phyloP scores from a whole-genome alignment of 768 basidiomycete genomes.

The Lenzites betulinus region DNA sequence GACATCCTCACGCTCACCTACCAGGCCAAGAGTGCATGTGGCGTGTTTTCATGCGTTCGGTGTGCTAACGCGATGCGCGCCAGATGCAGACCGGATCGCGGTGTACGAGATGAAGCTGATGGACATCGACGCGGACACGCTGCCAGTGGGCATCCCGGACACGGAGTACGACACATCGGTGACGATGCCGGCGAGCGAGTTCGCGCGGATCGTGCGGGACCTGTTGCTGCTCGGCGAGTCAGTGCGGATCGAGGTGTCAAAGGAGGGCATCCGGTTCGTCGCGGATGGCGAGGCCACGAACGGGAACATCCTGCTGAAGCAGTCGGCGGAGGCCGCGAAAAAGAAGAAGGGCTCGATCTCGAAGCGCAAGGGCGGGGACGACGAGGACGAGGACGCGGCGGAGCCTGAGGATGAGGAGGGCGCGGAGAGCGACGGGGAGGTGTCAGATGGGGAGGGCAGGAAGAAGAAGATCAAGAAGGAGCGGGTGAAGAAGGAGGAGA shows the following conservation, averaged over 20 bases:
- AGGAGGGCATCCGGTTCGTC: conserved; percentile 93
- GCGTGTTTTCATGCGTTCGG: not conserved
- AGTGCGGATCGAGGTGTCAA: conserved; percentile 93
- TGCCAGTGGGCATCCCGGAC: conserved; percentile 95
- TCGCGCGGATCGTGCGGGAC: conserved; percentile 91
- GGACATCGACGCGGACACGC: conserved; percentile 96
- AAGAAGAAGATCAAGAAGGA: conserved; percentile 42
- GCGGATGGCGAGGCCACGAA: conserved; percentile 95
- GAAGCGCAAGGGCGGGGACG: conserved; percentile 41
- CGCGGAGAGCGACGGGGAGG: conserved; percentile 46
- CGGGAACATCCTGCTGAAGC: conserved; percentile 82
- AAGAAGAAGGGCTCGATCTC: conserved; percentile 25
- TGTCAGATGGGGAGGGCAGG: conserved; percentile 40
- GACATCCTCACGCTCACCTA: conserved; percentile 88
- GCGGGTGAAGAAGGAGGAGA: conserved; percentile 55
- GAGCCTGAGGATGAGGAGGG: conserved; percentile 50
- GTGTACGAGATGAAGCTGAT: conserved; percentile 99
- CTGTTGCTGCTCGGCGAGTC: conserved; percentile 88
- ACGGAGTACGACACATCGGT: conserved; percentile 96
- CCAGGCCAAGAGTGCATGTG: conserved; percentile 85
- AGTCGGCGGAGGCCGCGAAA: conserved; percentile 52
- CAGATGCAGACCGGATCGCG: conserved; percentile 94
- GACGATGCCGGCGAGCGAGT: conserved; percentile 83
- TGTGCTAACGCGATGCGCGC: no score
- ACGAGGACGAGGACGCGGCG: conserved; percentile 46